Evolutionary conservation across 805 yeast genomes (phyloP).

Genomic region (Zygosaccharomyces lentus): DNA sequence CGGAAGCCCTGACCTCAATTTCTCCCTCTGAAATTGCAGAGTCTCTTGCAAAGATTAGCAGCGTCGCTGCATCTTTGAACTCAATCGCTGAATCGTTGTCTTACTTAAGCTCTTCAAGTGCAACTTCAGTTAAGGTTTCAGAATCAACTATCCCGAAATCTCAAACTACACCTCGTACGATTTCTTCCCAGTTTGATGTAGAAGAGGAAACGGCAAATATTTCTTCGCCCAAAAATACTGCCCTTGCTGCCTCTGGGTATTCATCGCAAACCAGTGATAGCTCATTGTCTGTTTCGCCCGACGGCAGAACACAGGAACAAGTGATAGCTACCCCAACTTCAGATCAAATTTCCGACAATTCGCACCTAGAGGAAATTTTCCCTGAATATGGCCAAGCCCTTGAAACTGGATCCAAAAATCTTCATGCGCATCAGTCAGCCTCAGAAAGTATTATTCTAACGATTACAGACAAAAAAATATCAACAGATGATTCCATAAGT

Average conservation of each 20-base stretch:
- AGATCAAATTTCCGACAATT: conserved; percentile 5
- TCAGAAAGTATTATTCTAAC: background rate
- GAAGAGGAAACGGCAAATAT: background rate
- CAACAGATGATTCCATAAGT: background rate
- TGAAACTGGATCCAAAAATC: conserved; percentile 7
- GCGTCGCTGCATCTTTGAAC: background rate
- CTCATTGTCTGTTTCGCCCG: background rate
- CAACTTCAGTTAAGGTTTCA: background rate
- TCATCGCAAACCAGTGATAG: background rate
- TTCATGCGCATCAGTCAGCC: background rate
- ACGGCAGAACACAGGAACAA: background rate
- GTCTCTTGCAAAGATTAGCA: background rate
- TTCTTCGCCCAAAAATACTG: background rate
- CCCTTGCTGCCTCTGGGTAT: background rate
- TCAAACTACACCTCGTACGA: background rate
- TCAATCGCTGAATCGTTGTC: background rate
- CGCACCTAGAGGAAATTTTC: background rate
- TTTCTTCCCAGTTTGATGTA: background rate
- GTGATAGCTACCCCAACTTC: conserved; percentile 10
- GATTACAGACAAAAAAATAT: background rate
- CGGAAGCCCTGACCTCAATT: background rate
- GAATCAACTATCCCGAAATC: background rate
- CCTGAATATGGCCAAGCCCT: conserved; percentile 9
- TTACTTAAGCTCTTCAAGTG: background rate
- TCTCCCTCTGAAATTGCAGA: background rate